Conservation (phyloP, 2,329 filamentous ascomycete species). For the Magnaporthales sp. region DNA sequence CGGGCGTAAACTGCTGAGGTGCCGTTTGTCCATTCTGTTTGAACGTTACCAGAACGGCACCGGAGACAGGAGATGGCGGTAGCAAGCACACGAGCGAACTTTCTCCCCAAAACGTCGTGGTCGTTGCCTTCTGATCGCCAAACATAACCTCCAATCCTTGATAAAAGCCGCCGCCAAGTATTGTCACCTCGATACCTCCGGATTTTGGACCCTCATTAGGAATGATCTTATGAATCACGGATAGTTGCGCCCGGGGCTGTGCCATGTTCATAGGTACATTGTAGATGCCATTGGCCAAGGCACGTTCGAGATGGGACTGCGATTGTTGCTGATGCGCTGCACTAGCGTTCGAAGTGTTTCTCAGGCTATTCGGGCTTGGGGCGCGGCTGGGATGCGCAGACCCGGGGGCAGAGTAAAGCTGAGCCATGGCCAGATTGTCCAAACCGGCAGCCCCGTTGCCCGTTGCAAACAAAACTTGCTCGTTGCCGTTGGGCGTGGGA, state of each 20-base stretch:
- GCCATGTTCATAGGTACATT: conserved; percentile 38
- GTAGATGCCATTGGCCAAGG: conserved; percentile 40
- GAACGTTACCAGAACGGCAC: conserved; percentile 63
- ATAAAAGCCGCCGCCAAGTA: conserved; percentile 73
- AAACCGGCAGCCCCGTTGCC: conserved; percentile 52
- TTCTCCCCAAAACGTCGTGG: conserved; percentile 73
- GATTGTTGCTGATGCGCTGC: conserved; percentile 32
- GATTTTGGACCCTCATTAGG: conserved; percentile 73
- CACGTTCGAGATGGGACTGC: conserved; percentile 35
- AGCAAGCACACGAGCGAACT: conserved; percentile 72
- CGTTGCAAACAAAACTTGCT: conserved; percentile 48
- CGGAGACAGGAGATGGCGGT: conserved; percentile 59
- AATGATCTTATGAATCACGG: conserved; percentile 73
- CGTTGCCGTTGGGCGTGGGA: conserved; percentile 57
- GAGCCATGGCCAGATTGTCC: conserved; percentile 55
- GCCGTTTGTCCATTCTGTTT: conserved; percentile 35
- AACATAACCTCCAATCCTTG: conserved; percentile 77
- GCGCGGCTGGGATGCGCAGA: conserved; percentile 70
- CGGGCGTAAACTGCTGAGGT: conserved; percentile 19
- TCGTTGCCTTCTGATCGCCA: conserved; percentile 54
- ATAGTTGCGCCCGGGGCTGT: conserved; percentile 37
- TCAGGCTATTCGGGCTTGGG: conserved; percentile 56
- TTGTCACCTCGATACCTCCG: conserved; percentile 80
- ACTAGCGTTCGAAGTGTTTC: conserved; percentile 29
- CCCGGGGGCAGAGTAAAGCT: conserved; percentile 62